These are phyloP conservation scores for Irpex rosettiformis DNA, from an alignment of 1,284 basidiomycete species.

Conservation along the genomic window DNA sequence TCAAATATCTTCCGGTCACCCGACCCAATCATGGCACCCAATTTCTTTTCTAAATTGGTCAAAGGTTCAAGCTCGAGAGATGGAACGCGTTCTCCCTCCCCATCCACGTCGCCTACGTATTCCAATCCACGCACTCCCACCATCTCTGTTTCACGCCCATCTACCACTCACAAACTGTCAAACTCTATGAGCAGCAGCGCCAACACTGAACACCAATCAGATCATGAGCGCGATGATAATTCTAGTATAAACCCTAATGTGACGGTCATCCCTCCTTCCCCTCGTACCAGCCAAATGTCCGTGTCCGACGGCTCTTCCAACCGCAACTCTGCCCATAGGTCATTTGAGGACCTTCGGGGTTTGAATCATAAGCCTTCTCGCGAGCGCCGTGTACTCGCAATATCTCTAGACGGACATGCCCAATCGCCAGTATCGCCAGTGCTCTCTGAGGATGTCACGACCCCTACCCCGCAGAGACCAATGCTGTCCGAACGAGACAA, in stretches of 20 bases:
- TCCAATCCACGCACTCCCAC: slow-evolving; percentile 18
- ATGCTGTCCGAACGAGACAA: slow-evolving; percentile 19
- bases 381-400: slow-evolving; percentile 12
- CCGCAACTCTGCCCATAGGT: slow-evolving; percentile 12
- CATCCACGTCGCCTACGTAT: slow-evolving; percentile 16
- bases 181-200: slow-evolving; percentile 16
- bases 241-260: slow-evolving; percentile 40
- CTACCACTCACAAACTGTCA: slow-evolving; percentile 11
- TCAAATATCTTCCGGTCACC: neutral
- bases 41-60: slow-evolving; percentile 36
- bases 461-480: slow-evolving; percentile 30
- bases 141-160: slow-evolving; percentile 19
- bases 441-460: slow-evolving; percentile 25
- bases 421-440: slow-evolving; percentile 11
- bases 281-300: slow-evolving; percentile 31
- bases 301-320: slow-evolving; percentile 17
- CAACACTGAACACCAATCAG: slow-evolving; percentile 10
- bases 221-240: slow-evolving; percentile 23
- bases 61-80: slow-evolving; percentile 22
- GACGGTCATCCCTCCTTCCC: slow-evolving; percentile 56
- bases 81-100: slow-evolving; percentile 20
- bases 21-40: slow-evolving; percentile 28
- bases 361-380: neutral
- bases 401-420: slow-evolving; percentile 16
- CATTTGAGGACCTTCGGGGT: slow-evolving; percentile 8